These are phyloP conservation scores for Euphorbia peplus DNA, from an alignment of 345 rosid genomes.

Conservation along the genomic window DNA sequence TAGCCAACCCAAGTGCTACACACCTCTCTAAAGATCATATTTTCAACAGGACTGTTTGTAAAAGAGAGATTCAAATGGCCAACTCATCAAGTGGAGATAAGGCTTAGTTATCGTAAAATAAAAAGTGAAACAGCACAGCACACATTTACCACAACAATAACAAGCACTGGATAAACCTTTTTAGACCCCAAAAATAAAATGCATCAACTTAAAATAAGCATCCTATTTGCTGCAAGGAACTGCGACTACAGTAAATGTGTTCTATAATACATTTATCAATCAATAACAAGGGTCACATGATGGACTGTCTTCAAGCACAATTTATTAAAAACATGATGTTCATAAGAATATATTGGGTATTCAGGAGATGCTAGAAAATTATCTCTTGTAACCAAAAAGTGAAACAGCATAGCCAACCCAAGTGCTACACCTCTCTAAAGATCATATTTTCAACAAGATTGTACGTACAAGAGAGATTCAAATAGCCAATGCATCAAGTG, in stretches of 20 bases:
- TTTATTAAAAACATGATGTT: no score
- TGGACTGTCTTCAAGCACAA: neutral
- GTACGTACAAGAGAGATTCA: neutral
- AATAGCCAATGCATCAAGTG: neutral
- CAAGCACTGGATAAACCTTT: neutral
- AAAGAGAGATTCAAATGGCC: neutral
- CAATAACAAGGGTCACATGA: neutral
- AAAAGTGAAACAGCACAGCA: neutral
- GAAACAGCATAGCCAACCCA: neutral
- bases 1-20: neutral
- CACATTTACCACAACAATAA: neutral
- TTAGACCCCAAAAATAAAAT: neutral
- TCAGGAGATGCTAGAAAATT: no score
- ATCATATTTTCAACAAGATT: neutral
- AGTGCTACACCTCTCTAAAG: neutral
- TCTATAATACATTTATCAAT: neutral
- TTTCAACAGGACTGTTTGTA: neutral
- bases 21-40: neutral
- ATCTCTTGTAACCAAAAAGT: neutral
- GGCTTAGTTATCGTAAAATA: neutral
- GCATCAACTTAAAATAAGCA: neutral
- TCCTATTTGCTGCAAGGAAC: neutral
- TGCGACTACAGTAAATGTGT: neutral
- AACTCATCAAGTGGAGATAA: neutral
- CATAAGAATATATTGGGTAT: no score